Base-by-base conservation (phyloP, 2,329 filamentous ascomycete species). In the Cladosporium sp. region DNA sequence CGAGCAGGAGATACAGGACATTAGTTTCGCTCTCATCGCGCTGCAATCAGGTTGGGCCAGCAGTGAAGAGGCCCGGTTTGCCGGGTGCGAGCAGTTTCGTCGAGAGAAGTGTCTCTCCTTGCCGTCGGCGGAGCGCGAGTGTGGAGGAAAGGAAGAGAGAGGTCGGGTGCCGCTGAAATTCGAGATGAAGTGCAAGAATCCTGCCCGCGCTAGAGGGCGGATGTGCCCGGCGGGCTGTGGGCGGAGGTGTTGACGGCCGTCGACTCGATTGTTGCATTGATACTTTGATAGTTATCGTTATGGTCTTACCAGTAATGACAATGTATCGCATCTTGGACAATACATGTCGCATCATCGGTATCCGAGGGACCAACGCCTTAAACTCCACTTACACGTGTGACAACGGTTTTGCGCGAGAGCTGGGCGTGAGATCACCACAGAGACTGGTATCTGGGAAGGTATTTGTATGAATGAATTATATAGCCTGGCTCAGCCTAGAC, bases 1-100 rank as follows among this genome's bases (percentile, higher is more conserved):
- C 76, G 77, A 81, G 81, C 80, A 79, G 81, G 79, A 83, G 81
- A 83, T 83, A 83, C 81, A 76, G 80, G 80, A 74, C 72, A 79
- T 77, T 73, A 66, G 62, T 64, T 68, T 78, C 74, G 69, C 66
- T 83, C 80, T 83, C 68, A 58, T 77, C 80, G 77, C 80, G 73
- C 77, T 75, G 67, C 70, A 67, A 70, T 3, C n/a, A 53, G 67
- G 69, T 70, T 69, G 70, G 73, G 43, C 53, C 53, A 58, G 14
- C 80, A 82, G 71, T 82, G 80, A 83, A 83, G 81, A 74, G 70
- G 66, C 69, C 70, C 46, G 65, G 57, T 10, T 65, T 64, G 39
- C 43, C 53, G 49, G 28, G 48, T 32, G 36, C 49, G 34, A 39
- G 46, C 53, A 63, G 57, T 39, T 56, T 48, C 56, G 60, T 60